phyloP scores from a whole-genome alignment of 192 early-diverging fungal species.

The Funneliformis mosseae region DNA sequence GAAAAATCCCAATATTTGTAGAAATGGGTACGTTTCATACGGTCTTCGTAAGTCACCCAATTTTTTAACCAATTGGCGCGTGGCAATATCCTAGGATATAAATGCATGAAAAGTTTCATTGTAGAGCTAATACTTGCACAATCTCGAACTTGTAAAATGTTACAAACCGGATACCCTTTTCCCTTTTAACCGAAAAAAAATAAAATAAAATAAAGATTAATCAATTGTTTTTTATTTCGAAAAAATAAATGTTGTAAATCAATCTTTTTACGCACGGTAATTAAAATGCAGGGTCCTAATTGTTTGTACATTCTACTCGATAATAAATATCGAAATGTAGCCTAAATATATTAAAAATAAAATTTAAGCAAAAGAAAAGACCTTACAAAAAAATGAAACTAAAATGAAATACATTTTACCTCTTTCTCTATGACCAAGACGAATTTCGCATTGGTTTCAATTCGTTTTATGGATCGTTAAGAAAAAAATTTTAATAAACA shows the following conservation, averaged over 20 bases:
- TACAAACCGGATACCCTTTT: background rate
- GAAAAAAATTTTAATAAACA: background rate
- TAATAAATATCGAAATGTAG: slow-evolving; percentile 35
- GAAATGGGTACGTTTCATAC: background rate
- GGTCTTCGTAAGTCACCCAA: background rate
- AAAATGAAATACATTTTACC: slow-evolving; percentile 2
- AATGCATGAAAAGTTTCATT: background rate
- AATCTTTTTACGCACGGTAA: slow-evolving; percentile 27
- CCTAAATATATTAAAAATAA: background rate
- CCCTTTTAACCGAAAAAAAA: background rate
- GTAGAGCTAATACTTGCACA: background rate
- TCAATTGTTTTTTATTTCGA: no score
- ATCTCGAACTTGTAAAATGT: background rate
- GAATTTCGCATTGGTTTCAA: slow-evolving; percentile 27
- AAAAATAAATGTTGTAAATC: background rate
- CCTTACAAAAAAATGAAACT: background rate
- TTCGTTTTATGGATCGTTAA: slow-evolving; percentile 1
- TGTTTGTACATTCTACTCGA: slow-evolving; percentile 15
- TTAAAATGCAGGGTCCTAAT: slow-evolving; percentile 24
- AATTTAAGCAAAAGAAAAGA: background rate
- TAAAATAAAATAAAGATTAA: no score
- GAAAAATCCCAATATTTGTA: background rate
- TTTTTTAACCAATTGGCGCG: background rate
- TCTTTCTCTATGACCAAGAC: slow-evolving; percentile 36
- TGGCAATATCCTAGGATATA: background rate